A percentile compares a stretch with the other conserved stretches of the same genome.
Evolutionary conservation across 2,329 filamentous ascomycete genomes (phyloP).

Genomic region (Claviceps africana): DNA sequence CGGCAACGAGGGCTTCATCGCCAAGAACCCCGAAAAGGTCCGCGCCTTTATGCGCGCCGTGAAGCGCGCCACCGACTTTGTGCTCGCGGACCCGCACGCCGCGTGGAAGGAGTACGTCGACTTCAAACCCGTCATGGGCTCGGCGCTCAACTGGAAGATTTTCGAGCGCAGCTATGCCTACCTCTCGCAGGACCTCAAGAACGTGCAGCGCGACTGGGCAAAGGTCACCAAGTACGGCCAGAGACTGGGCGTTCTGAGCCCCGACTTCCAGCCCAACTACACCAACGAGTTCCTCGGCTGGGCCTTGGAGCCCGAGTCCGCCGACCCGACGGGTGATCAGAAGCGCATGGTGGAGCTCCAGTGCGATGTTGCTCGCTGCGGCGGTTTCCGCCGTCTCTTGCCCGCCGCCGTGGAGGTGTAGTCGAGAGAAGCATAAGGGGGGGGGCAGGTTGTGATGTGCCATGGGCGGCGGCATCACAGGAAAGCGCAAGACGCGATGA

Average conservation of each 20-base stretch:
- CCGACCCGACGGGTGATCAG: slow-evolving; percentile 58
- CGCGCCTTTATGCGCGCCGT: slow-evolving; percentile 56
- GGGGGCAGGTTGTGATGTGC: no score
- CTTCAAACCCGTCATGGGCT: slow-evolving; percentile 58
- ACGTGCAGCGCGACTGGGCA: slow-evolving; percentile 59
- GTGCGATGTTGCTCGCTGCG: slow-evolving; percentile 47
- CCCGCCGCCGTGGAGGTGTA: slow-evolving; percentile 6
- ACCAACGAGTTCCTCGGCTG: slow-evolving; percentile 58
- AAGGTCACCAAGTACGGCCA: slow-evolving; percentile 70
- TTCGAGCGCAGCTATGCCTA: slow-evolving; percentile 68
- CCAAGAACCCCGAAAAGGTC: slow-evolving; percentile 51
- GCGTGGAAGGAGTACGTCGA: slow-evolving; percentile 58
- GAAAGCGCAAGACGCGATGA: no score
- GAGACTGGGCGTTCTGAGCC: slow-evolving; percentile 52
- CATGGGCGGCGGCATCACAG: no score
- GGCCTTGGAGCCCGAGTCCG: slow-evolving; percentile 48
- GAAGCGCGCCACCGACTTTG: slow-evolving; percentile 61
- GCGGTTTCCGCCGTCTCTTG: slow-evolving; percentile 45
- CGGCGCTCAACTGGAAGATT: slow-evolving; percentile 59
- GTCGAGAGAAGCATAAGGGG: no score
- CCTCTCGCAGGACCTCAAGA: slow-evolving; percentile 61
- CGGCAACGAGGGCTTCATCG: slow-evolving; percentile 57
- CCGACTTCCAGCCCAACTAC: slow-evolving; percentile 55
- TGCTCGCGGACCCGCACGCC: slow-evolving; percentile 46
- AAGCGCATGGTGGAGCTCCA: slow-evolving; percentile 59